Evolutionary conservation across 2,329 filamentous ascomycete genomes (phyloP).

Genomic region (Niveomyces coronatus): DNA sequence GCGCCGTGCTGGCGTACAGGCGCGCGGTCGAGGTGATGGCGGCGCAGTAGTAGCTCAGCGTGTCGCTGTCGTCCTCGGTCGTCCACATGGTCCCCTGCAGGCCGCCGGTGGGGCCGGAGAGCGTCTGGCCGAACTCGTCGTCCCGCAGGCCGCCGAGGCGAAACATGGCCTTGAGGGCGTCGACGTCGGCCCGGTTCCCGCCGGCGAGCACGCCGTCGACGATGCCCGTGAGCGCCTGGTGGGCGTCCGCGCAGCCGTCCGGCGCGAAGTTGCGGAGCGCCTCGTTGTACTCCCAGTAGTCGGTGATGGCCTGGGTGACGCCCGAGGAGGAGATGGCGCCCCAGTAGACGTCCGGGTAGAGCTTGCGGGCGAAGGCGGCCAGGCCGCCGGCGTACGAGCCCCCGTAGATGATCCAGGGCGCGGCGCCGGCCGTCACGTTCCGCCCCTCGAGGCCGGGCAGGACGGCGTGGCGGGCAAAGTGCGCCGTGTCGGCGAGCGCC

Average conservation of each 20-base stretch:
- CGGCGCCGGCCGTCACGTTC: constrained; percentile 53
- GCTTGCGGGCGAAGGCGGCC: constrained; percentile 62
- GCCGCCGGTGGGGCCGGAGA: constrained; percentile 30
- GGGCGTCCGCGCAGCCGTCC: constrained; percentile 52
- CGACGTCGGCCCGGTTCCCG: constrained; percentile 19
- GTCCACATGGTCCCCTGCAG: constrained; percentile 46
- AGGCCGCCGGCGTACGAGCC: constrained; percentile 77
- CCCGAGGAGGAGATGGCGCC: constrained; percentile 72
- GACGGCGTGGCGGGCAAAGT: constrained; percentile 63
- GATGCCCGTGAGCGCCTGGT: constrained; percentile 44
- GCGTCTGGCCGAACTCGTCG: constrained; percentile 31
- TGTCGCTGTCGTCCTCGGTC: constrained; percentile 29
- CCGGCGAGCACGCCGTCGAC: constrained; percentile 41
- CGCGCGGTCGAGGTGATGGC: constrained; percentile 31
- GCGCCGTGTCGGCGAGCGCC: constrained; percentile 68
- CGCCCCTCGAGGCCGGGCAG: constrained; percentile 60
- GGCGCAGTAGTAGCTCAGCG: constrained; percentile 38
- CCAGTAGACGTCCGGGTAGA: constrained; percentile 72
- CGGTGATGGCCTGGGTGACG: constrained; percentile 65
- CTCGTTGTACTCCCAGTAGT: constrained; percentile 58
- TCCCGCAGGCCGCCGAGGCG: constrained; percentile 15
- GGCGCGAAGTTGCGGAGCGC: constrained; percentile 39
- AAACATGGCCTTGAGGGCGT: constrained; percentile 35
- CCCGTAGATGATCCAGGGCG: constrained; percentile 70
- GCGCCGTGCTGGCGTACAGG: constrained; percentile 31